Conservation (phyloP, 495 filamentous ascomycete genomes). For the Achaetomiella virescens region DNA sequence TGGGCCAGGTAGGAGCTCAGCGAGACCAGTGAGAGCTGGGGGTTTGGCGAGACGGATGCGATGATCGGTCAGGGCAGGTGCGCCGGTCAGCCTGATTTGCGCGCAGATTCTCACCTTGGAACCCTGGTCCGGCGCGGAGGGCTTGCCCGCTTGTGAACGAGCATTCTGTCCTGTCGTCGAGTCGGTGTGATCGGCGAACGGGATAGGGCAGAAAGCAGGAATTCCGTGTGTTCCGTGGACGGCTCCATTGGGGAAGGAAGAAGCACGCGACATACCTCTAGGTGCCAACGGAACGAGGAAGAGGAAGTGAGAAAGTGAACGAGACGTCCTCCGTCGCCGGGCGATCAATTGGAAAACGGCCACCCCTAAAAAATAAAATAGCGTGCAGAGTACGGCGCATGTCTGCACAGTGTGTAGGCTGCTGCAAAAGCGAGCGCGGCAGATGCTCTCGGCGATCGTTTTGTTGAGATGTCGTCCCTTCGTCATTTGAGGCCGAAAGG, state of each 20-base stretch:
- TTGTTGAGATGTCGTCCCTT: background rate
- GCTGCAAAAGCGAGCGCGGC: background rate
- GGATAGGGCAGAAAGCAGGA: background rate
- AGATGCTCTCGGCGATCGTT: background rate
- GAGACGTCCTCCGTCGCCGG: background rate
- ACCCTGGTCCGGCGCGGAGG: background rate
- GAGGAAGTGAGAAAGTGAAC: no score
- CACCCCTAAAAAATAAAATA: background rate
- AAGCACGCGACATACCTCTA: background rate
- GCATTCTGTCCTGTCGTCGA: no score
- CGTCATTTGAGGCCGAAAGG: conserved; percentile 7
- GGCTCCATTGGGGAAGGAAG: background rate
- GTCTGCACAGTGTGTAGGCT: background rate
- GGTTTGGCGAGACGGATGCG: background rate
- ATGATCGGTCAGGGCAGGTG: background rate
- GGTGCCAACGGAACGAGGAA: background rate
- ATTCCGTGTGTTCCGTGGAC: background rate
- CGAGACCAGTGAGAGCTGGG: background rate
- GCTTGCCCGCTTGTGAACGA: no score
- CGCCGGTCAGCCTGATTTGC: background rate
- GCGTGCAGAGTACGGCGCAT: background rate
- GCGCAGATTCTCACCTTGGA: background rate
- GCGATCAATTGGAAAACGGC: background rate
- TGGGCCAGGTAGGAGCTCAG: background rate
- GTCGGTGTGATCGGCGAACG: background rate